Evolutionary conservation across 148 eudicot genomes (phyloP).

Genomic region (Cornus suecica): DNA sequence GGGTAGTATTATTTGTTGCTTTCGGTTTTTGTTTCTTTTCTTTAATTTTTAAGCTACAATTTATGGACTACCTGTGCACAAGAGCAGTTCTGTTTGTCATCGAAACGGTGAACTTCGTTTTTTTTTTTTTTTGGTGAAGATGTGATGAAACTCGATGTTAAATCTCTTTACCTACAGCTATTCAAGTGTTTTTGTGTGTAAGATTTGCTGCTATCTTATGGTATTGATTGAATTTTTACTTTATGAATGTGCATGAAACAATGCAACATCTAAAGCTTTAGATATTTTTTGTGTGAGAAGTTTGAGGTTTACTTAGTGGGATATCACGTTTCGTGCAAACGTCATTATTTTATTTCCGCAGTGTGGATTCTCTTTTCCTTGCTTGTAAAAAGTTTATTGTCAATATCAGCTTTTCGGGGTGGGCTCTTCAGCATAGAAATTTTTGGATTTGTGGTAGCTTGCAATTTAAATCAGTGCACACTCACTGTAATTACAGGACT

Average conservation of each 20-base stretch:
- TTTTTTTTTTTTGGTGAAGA: background rate
- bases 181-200: background rate
- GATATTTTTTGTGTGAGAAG: background rate
- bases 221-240: background rate
- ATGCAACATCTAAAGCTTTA: background rate
- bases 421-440: background rate
- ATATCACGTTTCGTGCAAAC: background rate
- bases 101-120: background rate
- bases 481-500: slow-evolving; percentile 17
- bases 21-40: background rate
- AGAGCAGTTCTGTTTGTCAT: background rate
- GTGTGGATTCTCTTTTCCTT: background rate
- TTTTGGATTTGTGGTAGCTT: background rate
- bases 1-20: background rate
- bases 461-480: background rate
- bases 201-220: background rate
- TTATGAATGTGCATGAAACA: background rate
- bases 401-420: background rate
- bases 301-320: background rate
- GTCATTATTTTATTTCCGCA: too few relatives aligned
- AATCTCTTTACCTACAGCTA: background rate
- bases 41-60: background rate
- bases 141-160: background rate
- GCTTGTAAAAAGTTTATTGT: background rate
- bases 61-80: background rate